Conservation (phyloP, 441 rosid genomes). For the Daphne laureola region DNA sequence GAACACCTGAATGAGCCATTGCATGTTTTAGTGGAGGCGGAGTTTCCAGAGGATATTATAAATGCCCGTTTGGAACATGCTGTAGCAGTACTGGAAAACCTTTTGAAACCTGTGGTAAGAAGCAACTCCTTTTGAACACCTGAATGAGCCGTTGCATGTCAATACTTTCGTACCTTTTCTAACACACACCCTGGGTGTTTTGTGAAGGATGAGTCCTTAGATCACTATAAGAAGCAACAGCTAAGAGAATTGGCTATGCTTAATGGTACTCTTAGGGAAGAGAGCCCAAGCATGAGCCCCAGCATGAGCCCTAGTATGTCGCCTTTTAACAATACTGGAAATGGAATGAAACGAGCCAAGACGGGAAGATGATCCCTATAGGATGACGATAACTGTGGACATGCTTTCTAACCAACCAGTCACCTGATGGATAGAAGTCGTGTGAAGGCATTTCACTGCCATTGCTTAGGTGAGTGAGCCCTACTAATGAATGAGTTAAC, state of each 20-base stretch:
- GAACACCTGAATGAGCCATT: conserved; percentile 89
- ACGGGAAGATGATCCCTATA: conserved; percentile 45
- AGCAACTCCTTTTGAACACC: background rate
- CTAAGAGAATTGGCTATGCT: conserved; percentile 80
- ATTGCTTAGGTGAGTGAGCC: conserved; percentile 17
- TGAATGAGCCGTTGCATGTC: no score
- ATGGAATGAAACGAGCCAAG: conserved; percentile 86
- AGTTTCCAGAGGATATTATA: conserved; percentile 74
- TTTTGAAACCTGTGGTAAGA: conserved; percentile 87
- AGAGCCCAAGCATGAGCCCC: conserved; percentile 83
- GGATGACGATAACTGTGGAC: background rate
- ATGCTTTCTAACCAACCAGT: conserved; percentile 2
- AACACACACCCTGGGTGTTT: conserved; percentile 2
- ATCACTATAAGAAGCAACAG: conserved; percentile 86
- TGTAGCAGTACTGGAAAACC: conserved; percentile 58
- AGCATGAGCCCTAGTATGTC: conserved; percentile 92
- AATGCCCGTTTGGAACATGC: conserved; percentile 73
- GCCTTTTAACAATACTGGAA: conserved; percentile 61
- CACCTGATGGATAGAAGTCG: conserved; percentile 15
- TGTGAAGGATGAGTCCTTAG: conserved; percentile 84
- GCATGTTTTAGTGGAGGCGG: conserved; percentile 89
- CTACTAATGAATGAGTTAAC: no score
- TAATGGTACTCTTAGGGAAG: conserved; percentile 86
- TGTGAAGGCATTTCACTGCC: conserved; percentile 10
- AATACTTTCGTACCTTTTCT: conserved; percentile 11